These are phyloP conservation scores for Apiosordaria backusii DNA, from an alignment of 495 filamentous ascomycete genomes.

Conservation along the genomic window DNA sequence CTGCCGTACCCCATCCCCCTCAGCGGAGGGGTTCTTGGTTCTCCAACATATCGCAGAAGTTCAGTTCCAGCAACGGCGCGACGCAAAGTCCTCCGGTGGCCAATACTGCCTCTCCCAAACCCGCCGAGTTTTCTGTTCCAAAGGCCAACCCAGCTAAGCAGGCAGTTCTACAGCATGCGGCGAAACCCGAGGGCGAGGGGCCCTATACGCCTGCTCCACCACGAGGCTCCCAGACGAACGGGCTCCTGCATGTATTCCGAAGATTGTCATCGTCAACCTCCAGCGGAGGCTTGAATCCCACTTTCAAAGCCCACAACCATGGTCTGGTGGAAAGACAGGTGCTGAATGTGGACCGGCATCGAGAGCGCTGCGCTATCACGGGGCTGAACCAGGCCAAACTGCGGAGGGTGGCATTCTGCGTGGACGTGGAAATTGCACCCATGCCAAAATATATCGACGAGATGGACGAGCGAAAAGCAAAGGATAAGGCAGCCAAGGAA, in stretches of 20 bases:
- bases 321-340: slow-evolving; percentile 69
- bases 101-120: slow-evolving; percentile 43
- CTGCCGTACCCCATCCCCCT: slow-evolving; percentile 22
- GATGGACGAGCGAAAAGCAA: slow-evolving; percentile 23
- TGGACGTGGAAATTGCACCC: slow-evolving; percentile 91
- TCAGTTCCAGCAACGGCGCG: slow-evolving; percentile 59
- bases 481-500: slow-evolving; percentile 47
- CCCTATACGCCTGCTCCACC: slow-evolving; percentile 68
- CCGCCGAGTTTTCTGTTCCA: slow-evolving; percentile 55
- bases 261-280: slow-evolving; percentile 65
- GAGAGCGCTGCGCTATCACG: slow-evolving; percentile 73
- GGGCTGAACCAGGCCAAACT: slow-evolving; percentile 79
- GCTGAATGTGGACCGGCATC: slow-evolving; percentile 77
- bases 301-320: slow-evolving; percentile 44
- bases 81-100: slow-evolving; percentile 43
- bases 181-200: slow-evolving; percentile 48
- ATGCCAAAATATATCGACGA: slow-evolving; percentile 54
- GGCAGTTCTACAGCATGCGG: slow-evolving; percentile 50
- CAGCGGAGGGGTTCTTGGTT: slow-evolving; percentile 82
- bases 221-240: slow-evolving; percentile 54
- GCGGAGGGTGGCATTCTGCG: slow-evolving; percentile 85
- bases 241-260: slow-evolving; percentile 77
- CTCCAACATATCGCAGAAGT: slow-evolving; percentile 86
- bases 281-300: slow-evolving; percentile 43
- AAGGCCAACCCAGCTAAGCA: slow-evolving; percentile 50